Evolutionary conservation across 2,329 filamentous ascomycete species (phyloP).

Genomic region (Aspergillus fischeri): DNA sequence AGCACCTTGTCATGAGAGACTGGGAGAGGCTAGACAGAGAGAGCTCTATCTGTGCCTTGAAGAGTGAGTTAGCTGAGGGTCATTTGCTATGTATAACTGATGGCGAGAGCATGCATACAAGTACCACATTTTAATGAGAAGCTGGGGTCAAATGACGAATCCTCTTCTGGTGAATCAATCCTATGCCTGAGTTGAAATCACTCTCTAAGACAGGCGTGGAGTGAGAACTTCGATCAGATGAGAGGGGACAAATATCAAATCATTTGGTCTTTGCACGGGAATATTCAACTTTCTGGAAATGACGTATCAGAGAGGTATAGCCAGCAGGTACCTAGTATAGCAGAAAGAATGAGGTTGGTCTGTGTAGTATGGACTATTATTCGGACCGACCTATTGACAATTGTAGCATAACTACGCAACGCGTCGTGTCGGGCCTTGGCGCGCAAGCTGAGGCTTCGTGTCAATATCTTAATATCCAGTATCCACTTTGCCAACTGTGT

Average conservation of each 20-base stretch:
- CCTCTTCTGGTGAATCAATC: not conserved
- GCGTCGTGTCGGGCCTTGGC: constrained; percentile 14
- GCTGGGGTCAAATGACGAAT: not conserved
- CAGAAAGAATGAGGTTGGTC: not conserved
- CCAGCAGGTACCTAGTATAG: not conserved
- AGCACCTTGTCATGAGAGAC: constrained; percentile 41
- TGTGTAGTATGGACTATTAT: not conserved
- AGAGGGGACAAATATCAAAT: not conserved
- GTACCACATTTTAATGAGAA: constrained; percentile 34
- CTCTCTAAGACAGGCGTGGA: not conserved
- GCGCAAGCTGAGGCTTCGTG: constrained; percentile 35
- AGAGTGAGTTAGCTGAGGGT: constrained; percentile 46
- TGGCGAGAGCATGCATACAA: constrained; percentile 38
- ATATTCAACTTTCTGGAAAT: not conserved
- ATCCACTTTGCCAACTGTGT: not conserved
- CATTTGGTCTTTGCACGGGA: not conserved
- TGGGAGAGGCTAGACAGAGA: constrained; percentile 48
- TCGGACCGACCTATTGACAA: not conserved
- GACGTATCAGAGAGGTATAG: too few species aligned
- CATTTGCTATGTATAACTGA: constrained; percentile 45
- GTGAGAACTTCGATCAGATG: not conserved
- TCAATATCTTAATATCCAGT: constrained; percentile 37
- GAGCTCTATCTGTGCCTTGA: constrained; percentile 43
- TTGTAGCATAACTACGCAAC: not conserved
- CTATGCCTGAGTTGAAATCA: too few species aligned